Conservation (phyloP, 2,329 filamentous ascomycete species). For the Botrytis galanthina region DNA sequence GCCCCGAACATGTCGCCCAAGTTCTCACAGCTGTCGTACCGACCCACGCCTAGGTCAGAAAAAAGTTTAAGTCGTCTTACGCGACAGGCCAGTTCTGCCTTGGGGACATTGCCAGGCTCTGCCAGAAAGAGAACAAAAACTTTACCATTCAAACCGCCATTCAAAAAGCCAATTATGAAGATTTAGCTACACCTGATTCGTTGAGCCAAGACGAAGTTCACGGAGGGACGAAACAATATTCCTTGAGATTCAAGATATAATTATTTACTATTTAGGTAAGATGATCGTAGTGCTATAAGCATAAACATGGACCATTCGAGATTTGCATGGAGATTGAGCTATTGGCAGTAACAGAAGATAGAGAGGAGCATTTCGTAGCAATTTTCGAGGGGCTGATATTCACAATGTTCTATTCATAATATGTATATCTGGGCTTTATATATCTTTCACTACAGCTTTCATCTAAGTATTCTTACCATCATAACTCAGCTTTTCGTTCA, state of each 20-base stretch:
- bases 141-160: constrained; percentile 18
- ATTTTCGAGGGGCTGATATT: background rate
- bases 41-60: background rate
- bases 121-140: constrained; percentile 15
- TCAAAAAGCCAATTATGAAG: constrained; percentile 2
- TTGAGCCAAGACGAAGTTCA: background rate
- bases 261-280: background rate
- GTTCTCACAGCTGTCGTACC: background rate
- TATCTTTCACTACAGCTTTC: background rate
- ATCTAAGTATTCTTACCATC: background rate
- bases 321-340: background rate
- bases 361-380: background rate
- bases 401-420: background rate
- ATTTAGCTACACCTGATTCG: background rate
- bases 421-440: background rate
- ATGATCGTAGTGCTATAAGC: background rate
- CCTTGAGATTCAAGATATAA: background rate
- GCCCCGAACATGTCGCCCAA: background rate
- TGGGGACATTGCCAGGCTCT: constrained; percentile 13
- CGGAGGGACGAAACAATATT: background rate
- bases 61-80: constrained; percentile 20
- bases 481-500: background rate
- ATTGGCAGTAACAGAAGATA: background rate
- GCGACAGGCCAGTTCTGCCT: constrained; percentile 8
- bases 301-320: background rate